Evolutionary conservation across 2,329 filamentous ascomycete species (phyloP).

Genomic region (Talaromyces sp.): DNA sequence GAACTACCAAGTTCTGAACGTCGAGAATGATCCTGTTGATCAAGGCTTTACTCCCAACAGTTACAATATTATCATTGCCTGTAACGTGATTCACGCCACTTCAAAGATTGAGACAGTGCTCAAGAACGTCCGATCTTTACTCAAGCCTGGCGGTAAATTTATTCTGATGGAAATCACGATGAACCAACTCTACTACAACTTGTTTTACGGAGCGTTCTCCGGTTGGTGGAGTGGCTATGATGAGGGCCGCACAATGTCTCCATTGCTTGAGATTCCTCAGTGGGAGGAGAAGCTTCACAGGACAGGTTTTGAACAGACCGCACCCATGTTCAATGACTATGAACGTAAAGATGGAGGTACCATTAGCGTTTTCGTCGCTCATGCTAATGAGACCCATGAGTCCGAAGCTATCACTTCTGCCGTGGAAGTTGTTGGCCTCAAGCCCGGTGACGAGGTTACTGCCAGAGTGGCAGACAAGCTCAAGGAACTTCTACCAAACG

Average conservation of each 20-base stretch:
- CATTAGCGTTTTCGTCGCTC: neutral
- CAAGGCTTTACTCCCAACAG: constrained; percentile 31
- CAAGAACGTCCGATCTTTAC: constrained; percentile 28
- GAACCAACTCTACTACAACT: constrained; percentile 21
- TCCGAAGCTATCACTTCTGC: neutral
- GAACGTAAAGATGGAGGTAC: neutral
- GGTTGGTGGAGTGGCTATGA: constrained; percentile 41
- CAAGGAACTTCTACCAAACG: neutral
- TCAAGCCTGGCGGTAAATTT: constrained; percentile 47
- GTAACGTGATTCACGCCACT: constrained; percentile 38
- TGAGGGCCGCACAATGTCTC: neutral
- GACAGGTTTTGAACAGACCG: neutral
- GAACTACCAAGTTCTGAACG: constrained; percentile 32
- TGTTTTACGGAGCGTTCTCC: constrained; percentile 35
- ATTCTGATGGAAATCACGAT: constrained; percentile 44
- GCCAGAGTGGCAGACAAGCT: neutral
- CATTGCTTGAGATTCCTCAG: neutral
- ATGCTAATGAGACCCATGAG: neutral
- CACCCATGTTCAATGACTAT: neutral
- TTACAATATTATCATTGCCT: constrained; percentile 37
- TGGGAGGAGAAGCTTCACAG: neutral
- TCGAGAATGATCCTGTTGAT: constrained; percentile 27
- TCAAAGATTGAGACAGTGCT: constrained; percentile 25
- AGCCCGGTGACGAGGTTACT: neutral
- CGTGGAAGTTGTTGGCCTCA: neutral